Base-by-base conservation (phyloP, 441 rosid species). In the Pelargonium myrrhifolium region DNA sequence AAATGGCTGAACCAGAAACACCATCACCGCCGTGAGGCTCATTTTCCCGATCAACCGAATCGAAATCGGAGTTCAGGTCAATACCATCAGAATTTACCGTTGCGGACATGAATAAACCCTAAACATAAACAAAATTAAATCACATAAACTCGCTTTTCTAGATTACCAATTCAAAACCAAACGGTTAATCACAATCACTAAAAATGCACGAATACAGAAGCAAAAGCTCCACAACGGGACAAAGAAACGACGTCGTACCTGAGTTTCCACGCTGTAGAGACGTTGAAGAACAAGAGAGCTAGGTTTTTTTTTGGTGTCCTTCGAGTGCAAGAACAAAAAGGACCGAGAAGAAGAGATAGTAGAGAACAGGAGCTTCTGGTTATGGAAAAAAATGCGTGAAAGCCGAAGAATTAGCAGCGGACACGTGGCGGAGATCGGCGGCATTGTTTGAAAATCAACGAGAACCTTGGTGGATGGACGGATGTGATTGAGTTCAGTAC, bases 41-140 rank as follows among this genome's bases (percentile, higher is more conserved):
- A 28, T 76, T 71, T 62, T 61, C 84, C 47, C 53, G 73, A 37
- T 73, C 81, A 49, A 47, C 53, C 28, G 63, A 66, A 74, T 65
- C 71, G 20, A 75, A 82, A 31, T 81, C 88, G 51, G 80, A 75
- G 24, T 78, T 77, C 11, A 83, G 77, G 62, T 77, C 78, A 69
- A 79, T 69, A 56, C 8, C 51, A 61, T 80, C 80, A 56, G 73
- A 42, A 55, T 79, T 78, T 12, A 60, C 65, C n/a, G 65, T 35
- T 35, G 43, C 68, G 74, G 86, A 73, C 89, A 89, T 89, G 63
- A 62, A 64, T 51, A 17, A 64, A 11, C 62, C 78, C 77, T 64
- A 73, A 28, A 72, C 47, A 65, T 15, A 72, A 59, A 65, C 15
- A 49, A 4, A 62, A 53, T 74, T 69, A 31, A 53, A 64, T 74